Base-by-base conservation (phyloP, 345 rosid genomes). In the sweet orange (Citrus sinensis) region DNA sequence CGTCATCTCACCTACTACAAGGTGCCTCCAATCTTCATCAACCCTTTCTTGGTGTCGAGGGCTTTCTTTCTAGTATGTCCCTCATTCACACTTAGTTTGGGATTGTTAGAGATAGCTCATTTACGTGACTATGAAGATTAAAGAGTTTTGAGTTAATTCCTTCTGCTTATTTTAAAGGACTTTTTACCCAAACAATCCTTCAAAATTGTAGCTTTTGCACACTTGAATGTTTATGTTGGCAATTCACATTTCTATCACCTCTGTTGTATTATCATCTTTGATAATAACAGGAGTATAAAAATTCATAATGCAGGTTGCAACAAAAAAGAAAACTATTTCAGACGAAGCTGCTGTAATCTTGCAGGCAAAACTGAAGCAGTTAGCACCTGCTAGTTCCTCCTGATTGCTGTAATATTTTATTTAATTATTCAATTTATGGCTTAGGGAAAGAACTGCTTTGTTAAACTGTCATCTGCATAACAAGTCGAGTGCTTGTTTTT, bases 321-420 rank as follows among this genome's bases (percentile, higher is more conserved):
- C 98, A 2, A 92, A 92, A 78, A 96, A 96, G 98, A 94, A 93
- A 88, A 88, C 73, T 17, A 75, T 92, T 56, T 92, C 97, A 62
- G 98, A 94, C 81, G 99, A 96, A 85, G 98, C 94, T 25, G 90
- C 90, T 29, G 89, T 84, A 70, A 76, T 91, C 55, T 86, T 94
- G 74, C 98, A 94, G 79, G 79, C 90, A 24, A 94, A 92, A 80
- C 61, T 94, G 87, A 94, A 86, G 81, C 97, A 90, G 56, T 66
- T 89, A 80, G 79, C 88, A 56, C 85, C 91, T 42, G 67, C 92
- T 54, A 80, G 78, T 34, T 72, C 65, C 9, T 74, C 65, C 5
- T 67, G 55, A 58, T 25, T 6, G 9, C 37, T 37, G 40, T 67
- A 51, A 10, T 66, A 75, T 27, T 62, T 63, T 6, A 63, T 39